phyloP scores from a whole-genome alignment of 495 filamentous ascomycete genomes.

The Apiosordaria backusii region DNA sequence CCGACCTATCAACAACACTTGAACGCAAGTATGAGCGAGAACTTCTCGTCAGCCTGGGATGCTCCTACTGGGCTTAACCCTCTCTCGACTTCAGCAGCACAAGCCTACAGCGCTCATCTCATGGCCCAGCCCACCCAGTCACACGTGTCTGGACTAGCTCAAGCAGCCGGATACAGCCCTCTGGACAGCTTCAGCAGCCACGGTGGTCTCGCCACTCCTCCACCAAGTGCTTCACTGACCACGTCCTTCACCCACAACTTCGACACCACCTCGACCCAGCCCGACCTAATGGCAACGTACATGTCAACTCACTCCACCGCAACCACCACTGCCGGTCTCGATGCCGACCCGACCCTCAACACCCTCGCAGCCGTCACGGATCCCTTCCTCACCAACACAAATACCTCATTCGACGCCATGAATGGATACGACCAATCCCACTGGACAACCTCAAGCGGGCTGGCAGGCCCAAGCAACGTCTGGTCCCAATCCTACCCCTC shows the following conservation, averaged over 20 bases:
- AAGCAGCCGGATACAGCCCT: slow-evolving; percentile 6
- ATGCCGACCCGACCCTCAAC: neutral
- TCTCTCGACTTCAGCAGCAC: slow-evolving; percentile 8
- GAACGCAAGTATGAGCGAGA: slow-evolving; percentile 43
- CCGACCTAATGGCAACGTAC: slow-evolving; percentile 16
- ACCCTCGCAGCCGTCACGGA: slow-evolving; percentile 22
- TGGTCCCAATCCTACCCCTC: neutral
- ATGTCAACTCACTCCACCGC: slow-evolving; percentile 8
- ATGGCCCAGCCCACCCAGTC: slow-evolving; percentile 6
- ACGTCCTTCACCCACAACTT: slow-evolving; percentile 27
- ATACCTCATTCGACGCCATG: slow-evolving; percentile 5
- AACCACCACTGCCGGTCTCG: slow-evolving; percentile 1
- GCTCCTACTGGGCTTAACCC: slow-evolving; percentile 11
- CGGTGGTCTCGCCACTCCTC: slow-evolving; percentile 31
- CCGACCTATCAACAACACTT: slow-evolving; percentile 42
- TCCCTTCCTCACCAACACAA: slow-evolving; percentile 23
- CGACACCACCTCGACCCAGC: slow-evolving; percentile 11
- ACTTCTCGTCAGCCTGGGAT: slow-evolving; percentile 41
- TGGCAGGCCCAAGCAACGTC: neutral
- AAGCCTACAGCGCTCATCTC: slow-evolving; percentile 22
- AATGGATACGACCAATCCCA: neutral
- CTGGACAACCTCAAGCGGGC: neutral
- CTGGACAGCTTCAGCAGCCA: slow-evolving; percentile 22
- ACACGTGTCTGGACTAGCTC: neutral
- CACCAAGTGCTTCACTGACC: slow-evolving; percentile 29